Base-by-base conservation (phyloP, 2,329 filamentous ascomycete species). In the Podosphaera leucotricha region DNA sequence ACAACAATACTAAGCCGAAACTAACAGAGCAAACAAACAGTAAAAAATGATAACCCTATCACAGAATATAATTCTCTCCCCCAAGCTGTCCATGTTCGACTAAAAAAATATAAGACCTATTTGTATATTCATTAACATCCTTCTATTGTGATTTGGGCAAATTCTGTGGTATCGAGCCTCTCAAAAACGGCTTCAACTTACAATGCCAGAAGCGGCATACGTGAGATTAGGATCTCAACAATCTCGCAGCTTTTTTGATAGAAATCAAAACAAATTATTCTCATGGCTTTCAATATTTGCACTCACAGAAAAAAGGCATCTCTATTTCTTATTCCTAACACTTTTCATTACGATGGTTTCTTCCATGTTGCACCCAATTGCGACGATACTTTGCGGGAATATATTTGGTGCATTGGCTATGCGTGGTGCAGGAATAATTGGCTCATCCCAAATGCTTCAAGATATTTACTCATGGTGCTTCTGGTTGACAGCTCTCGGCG, bases 401-500 rank as follows among this genome's bases (percentile, higher is more conserved):
- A 66, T 92, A 6, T 92, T 92, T 55, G 68, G 80, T 24, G 61
- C 72, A 3, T 77, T 92, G 46, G 69, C 80, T 0, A 60, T 66
- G 6, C 83, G 75, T 53, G 80, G 76, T 0, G 62, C 66, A 15
- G 74, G 72, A 1, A 56, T 59, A 1, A 61, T 72, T 2, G 60
- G 61, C 0, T 62, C 64, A 0, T 49, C 61, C 1, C 64, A 67
- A 1, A 66, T 85, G 1, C 62, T 79, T 18, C 53, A 60, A 0
- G 60, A 66, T 2, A 66, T 83, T 1, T 67, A 70, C 0, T 65
- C 58, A 37, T 77, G 75, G 62, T 77, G 75, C 40, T 51, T 77
- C 21, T 68, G 73, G 21, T 61, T 93, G 38, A 60, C 74, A 0
- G 67, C 64, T 0, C 59, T 93, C 0, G 83, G 79, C 0, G 57